Conservation (phyloP, 169 alveolate genomes). For the Cryptosporidium ryanae region DNA sequence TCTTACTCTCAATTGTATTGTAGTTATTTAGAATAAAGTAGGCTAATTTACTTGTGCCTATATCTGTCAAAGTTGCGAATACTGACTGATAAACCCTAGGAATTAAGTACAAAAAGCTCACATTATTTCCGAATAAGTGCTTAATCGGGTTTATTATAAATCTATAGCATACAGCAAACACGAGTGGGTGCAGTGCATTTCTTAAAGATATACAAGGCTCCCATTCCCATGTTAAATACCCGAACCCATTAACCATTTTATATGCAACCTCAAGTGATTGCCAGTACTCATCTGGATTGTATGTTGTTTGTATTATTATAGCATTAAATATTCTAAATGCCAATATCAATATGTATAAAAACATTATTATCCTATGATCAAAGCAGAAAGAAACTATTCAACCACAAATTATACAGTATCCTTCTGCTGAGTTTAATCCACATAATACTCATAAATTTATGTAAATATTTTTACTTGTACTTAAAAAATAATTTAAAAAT, state of each 20-base stretch:
- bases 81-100: slow-evolving; percentile 80
- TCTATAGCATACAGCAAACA: slow-evolving; percentile 77
- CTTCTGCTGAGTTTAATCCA: neutral
- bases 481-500: neutral
- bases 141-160: slow-evolving; percentile 2
- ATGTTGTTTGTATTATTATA: slow-evolving; percentile 76
- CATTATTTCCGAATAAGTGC: neutral
- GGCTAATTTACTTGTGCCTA: slow-evolving; percentile 76
- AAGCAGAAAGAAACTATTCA: neutral
- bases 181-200: slow-evolving; percentile 80
- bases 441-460: neutral
- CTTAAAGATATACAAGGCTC: slow-evolving; percentile 81
- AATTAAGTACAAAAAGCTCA: neutral
- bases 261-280: slow-evolving; percentile 85
- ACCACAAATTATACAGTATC: no score
- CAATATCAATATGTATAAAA: neutral
- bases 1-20: neutral
- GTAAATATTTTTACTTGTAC: neutral
- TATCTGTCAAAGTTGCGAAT: slow-evolving; percentile 80
- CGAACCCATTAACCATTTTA: slow-evolving; percentile 80
- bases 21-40: neutral
- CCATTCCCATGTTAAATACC: slow-evolving; percentile 87
- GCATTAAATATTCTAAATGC: slow-evolving; percentile 74
- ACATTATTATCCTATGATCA: neutral
- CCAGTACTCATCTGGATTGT: slow-evolving; percentile 86